Conservation (phyloP, 441 rosid genomes). For the Pelargonium myrrhifolium region DNA sequence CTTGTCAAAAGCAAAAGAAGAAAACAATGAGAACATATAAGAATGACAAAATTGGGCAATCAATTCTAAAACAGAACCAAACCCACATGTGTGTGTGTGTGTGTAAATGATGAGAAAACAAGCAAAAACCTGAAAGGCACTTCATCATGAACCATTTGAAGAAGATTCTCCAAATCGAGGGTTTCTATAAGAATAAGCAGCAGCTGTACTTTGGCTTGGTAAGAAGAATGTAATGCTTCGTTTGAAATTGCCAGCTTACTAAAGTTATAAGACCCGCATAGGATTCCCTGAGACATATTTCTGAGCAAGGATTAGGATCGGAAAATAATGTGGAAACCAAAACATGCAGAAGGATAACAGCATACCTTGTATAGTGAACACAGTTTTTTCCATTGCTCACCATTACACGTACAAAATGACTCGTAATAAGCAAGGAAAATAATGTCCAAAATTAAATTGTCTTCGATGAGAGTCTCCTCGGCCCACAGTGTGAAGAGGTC, state of each 20-base stretch:
- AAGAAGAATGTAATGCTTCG: slow-evolving; percentile 57
- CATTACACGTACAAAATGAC: slow-evolving; percentile 64
- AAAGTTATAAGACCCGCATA: slow-evolving; percentile 58
- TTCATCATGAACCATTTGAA: slow-evolving; percentile 82
- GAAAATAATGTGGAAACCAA: slow-evolving; percentile 12
- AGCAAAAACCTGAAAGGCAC: slow-evolving; percentile 66
- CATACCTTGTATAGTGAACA: slow-evolving; percentile 72
- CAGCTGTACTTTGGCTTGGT: slow-evolving; percentile 63
- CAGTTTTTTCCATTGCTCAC: slow-evolving; percentile 73
- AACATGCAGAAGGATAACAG: slow-evolving; percentile 23
- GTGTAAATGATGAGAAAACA: slow-evolving; percentile 11
- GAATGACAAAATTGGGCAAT: slow-evolving; percentile 4
- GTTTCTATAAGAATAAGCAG: slow-evolving; percentile 79
- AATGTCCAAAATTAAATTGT: slow-evolving; percentile 74
- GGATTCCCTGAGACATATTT: slow-evolving; percentile 50
- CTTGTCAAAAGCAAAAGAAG: slow-evolving; percentile 36
- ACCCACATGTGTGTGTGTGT: not conserved
- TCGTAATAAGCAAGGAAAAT: slow-evolving; percentile 81
- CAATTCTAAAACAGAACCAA: slow-evolving; percentile 3
- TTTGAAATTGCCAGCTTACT: slow-evolving; percentile 64
- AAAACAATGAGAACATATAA: slow-evolving; percentile 21
- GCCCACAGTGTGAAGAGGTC: slow-evolving; percentile 92
- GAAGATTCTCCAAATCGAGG: slow-evolving; percentile 76
- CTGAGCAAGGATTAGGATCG: slow-evolving; percentile 21
- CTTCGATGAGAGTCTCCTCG: slow-evolving; percentile 82